Evolutionary conservation across 2,329 filamentous ascomycete genomes (phyloP), one percentile per base, ranked within the genome.

Genomic region (Dactylellina haptotyla): DNA sequence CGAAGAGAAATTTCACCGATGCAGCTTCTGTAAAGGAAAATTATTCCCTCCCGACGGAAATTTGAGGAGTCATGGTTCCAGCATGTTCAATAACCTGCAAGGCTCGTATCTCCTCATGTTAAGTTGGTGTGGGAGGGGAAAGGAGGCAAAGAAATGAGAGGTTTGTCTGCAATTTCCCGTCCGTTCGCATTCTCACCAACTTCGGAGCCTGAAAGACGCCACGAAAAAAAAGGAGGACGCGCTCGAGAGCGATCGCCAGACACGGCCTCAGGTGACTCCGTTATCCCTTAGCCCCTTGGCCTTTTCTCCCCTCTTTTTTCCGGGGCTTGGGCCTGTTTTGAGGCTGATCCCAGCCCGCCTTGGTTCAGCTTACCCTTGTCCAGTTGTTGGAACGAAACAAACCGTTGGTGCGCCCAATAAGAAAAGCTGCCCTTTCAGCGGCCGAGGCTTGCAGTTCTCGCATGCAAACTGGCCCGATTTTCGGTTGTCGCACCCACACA

Each of bases 191-290:
- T 61, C 61, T 73, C 61, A 53, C 45, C 67, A 54, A 28, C 20
- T 50, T 63, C 8, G 67, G 46, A 65, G 53, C 53, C 46, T 66
- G 54, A 62, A 73, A 73, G 69, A 73, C 69, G 69, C 69, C 69
- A 73, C 69, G 69, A 73, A 54, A 66, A 57, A 46, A 72, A 69
- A 62, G 34, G 61, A 61, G 48, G 69, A 73, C 69, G 61, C 69
- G 69, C 61, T 56, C 39, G 51, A 48, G 28, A 54, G 32, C 45
- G 61, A 50, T 73, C 59, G 37, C 32, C 61, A 34, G 54, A 66
- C 69, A 65, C 69, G 69, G 69, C 53, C 58, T 73, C 69, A 73
- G 54, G 69, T 73, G 69, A 73, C 69, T 48, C 37, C 59, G 53
- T 32, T 62, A 30, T 28, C 20, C 57, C 26, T 26, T 53, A 53